These are phyloP conservation scores for Solanum habrochaites DNA, from an alignment of 257 asterid genomes.

Conservation along the genomic window DNA sequence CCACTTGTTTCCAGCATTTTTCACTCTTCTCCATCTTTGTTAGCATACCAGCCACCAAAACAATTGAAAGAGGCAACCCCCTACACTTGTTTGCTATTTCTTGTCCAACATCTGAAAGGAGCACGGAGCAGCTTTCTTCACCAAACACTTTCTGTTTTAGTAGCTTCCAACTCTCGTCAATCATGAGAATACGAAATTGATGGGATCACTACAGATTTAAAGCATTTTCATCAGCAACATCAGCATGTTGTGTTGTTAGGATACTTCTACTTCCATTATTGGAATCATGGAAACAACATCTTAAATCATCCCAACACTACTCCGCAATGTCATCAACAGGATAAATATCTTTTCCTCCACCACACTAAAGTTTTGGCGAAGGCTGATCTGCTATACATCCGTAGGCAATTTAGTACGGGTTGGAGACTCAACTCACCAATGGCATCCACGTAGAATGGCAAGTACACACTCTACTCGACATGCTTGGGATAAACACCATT, in stretches of 20 bases:
- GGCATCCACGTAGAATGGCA: conserved; percentile 13
- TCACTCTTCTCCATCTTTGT: not conserved
- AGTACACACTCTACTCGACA: conserved; percentile 16
- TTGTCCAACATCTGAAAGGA: not conserved
- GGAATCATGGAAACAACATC: not conserved
- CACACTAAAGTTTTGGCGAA: not conserved
- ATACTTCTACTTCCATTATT: not conserved
- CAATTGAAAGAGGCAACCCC: conserved; percentile 6
- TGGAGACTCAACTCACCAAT: conserved; percentile 6
- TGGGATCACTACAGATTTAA: not conserved
- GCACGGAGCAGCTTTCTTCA: not conserved
- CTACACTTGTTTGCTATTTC: not conserved
- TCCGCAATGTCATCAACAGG: not conserved
- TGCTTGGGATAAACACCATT: conserved; percentile 29
- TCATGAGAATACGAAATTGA: not conserved
- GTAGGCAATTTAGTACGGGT: not conserved
- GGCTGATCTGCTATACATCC: not conserved
- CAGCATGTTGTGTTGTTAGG: not conserved
- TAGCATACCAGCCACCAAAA: conserved; percentile 7
- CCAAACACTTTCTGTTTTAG: not conserved
- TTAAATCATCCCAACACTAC: not conserved
- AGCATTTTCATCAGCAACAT: not conserved
- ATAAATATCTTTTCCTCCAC: not conserved
- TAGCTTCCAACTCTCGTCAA: not conserved
- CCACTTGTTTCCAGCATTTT: not conserved